Conservation (phyloP, 1,284 basidiomycete species). For the Schizopora paradoxa region DNA sequence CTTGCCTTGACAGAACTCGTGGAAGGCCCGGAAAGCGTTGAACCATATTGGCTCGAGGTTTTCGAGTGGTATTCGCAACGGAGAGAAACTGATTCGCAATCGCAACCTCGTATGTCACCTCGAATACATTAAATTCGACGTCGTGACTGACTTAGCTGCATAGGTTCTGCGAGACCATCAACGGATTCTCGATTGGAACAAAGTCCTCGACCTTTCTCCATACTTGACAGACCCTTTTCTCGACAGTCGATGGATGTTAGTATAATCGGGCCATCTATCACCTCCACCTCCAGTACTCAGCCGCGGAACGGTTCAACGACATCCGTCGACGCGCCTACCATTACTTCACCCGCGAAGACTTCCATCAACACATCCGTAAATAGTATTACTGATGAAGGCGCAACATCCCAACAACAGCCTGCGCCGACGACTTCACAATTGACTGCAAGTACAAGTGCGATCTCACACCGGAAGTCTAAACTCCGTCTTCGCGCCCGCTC, state of each 20-base stretch:
- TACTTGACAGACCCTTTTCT: neutral
- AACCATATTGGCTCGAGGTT: slow-evolving; percentile 78
- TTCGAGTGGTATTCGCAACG: slow-evolving; percentile 80
- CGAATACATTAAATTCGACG: neutral
- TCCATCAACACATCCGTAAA: slow-evolving; percentile 8
- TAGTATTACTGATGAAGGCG: neutral
- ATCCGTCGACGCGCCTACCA: slow-evolving; percentile 9
- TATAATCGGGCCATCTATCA: neutral
- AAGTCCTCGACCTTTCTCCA: slow-evolving; percentile 10
- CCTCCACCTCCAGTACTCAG: slow-evolving; percentile 7
- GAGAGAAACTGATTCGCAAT: slow-evolving; percentile 36
- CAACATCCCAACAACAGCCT: neutral
- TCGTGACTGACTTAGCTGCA: neutral
- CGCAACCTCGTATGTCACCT: slow-evolving; percentile 3
- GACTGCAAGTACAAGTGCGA: slow-evolving; percentile 5
- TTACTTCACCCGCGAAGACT: slow-evolving; percentile 8
- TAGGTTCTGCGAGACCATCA: slow-evolving; percentile 13
- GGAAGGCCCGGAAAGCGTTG: slow-evolving; percentile 83
- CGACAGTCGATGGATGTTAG: slow-evolving; percentile 1
- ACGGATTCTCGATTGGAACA: slow-evolving; percentile 11
- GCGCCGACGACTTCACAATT: neutral
- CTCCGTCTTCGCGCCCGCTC: slow-evolving; percentile 27
- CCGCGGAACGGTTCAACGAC: neutral
- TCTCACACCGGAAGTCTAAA: slow-evolving; percentile 22
- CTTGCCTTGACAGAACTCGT: slow-evolving; percentile 79